Base-by-base conservation (phyloP, 805 yeast genomes). In the Starmerella asiatica region DNA sequence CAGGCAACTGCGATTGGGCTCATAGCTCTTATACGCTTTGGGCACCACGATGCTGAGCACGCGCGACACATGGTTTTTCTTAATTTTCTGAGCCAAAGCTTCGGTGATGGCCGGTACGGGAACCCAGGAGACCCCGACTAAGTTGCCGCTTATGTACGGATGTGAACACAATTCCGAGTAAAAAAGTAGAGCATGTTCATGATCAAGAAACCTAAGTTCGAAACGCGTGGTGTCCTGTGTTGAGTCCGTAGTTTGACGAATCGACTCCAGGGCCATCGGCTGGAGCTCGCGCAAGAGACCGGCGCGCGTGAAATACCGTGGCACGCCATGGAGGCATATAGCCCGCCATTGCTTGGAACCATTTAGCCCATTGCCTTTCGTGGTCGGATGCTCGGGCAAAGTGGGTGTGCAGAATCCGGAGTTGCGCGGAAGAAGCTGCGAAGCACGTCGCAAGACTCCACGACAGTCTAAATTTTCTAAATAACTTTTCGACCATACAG, bases 61-160 rank as follows among this genome's bases (percentile, higher is more conserved):
- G 26, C 26, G 26, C 11, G 26, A 23, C 26, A 23, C 9, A 23
- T 11, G 7, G 7, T 7, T 82, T 7, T 26, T 7, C 5, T 21
- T 15, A 37, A 31, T 23, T 49, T 83, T 88, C 46, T 81, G 73
- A 41, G 76, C 75, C 40, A 91, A 84, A 15, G 85, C 77, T 26
- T 76, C 72, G 38, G 75, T 64, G 5, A 85, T 73, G 1, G 80
- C 75, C 2, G 78, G 67, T 29, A 84, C 75, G 49, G 79, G 79
- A 17, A 94, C 95, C 97, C 97, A 91, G 11, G 95, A 94, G 44
- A 88, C 71, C 54, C 84, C 73, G 42, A 86, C 73, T 53, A 82
- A 93, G 49, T 79, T 75, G 34, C 83, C 85, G 50, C 74, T 75
- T 44, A 91, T 79, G 31, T 78, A 73, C 56, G 86, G 74, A 56